Evolutionary conservation across 352 stramenopile genomes (phyloP).

Genomic region (Peronosclerospora sorghi): DNA sequence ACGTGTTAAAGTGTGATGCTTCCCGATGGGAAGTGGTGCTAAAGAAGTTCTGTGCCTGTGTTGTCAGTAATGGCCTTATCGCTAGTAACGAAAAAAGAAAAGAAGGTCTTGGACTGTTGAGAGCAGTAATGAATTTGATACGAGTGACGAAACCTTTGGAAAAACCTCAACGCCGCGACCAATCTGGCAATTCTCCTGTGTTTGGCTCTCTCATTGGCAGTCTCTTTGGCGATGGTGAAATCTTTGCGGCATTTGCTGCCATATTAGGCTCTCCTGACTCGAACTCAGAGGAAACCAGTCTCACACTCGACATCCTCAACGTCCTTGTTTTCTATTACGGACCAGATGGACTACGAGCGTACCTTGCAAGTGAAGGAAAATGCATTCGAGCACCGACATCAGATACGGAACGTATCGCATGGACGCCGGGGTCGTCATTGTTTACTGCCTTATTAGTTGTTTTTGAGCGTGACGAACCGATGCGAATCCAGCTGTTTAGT

Average conservation of each 20-base stretch:
- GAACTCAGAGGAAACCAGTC: slow-evolving; percentile 29
- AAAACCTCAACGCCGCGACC: slow-evolving; percentile 45
- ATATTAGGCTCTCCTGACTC: slow-evolving; percentile 41
- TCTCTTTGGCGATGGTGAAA: slow-evolving; percentile 48
- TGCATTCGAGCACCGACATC: slow-evolving; percentile 45
- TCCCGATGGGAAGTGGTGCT: not conserved
- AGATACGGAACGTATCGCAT: slow-evolving; percentile 54
- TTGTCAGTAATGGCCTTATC: slow-evolving; percentile 41
- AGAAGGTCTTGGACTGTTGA: slow-evolving; percentile 53
- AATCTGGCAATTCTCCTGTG: slow-evolving; percentile 37
- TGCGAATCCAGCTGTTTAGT: slow-evolving; percentile 54
- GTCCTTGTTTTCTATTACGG: slow-evolving; percentile 61
- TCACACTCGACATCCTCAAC: slow-evolving; percentile 60
- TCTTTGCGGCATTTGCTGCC: slow-evolving; percentile 45
- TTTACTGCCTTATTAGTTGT: slow-evolving; percentile 62
- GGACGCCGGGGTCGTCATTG: slow-evolving; percentile 50
- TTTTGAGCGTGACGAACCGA: slow-evolving; percentile 53
- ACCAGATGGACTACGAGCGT: slow-evolving; percentile 49
- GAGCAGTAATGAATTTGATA: slow-evolving; percentile 61
- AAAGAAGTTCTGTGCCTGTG: not conserved
- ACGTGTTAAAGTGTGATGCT: slow-evolving; percentile 10
- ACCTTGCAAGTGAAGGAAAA: slow-evolving; percentile 59
- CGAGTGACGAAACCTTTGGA: slow-evolving; percentile 51
- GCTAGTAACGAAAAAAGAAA: slow-evolving; percentile 21
- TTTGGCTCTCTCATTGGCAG: slow-evolving; percentile 55